A percentile compares a stretch with the other conserved stretches of the same genome.
phyloP scores from a whole-genome alignment of 495 filamentous ascomycete genomes.

The Parathielavia appendiculata region DNA sequence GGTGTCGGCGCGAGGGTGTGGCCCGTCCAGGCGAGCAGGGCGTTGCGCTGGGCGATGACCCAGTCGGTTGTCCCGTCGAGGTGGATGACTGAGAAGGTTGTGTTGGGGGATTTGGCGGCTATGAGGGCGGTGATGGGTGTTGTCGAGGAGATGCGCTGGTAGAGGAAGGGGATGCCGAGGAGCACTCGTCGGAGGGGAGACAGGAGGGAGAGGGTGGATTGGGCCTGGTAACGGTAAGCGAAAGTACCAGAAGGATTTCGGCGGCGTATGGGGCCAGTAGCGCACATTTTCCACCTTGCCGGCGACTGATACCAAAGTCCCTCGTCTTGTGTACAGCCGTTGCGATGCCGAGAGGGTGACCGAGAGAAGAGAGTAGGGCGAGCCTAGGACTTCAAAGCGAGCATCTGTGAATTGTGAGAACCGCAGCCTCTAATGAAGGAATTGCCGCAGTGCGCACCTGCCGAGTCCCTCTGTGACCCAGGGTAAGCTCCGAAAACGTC shows the following conservation, averaged over 20 bases:
- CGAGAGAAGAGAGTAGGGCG: conserved; percentile 86
- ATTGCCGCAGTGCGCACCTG: conserved; percentile 32
- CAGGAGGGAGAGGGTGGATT: conserved; percentile 84
- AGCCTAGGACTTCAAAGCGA: conserved; percentile 84
- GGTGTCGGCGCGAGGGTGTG: conserved; percentile 73
- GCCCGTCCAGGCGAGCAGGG: conserved; percentile 93
- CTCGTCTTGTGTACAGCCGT: conserved; percentile 82
- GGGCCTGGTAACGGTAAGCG: conserved; percentile 43
- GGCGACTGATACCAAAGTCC: conserved; percentile 82
- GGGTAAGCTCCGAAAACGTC: conserved; percentile 44
- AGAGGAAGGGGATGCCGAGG: conserved; percentile 87
- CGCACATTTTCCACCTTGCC: conserved; percentile 84
- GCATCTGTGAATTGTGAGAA: conserved; percentile 59
- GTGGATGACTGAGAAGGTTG: conserved; percentile 79
- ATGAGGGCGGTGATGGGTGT: conserved; percentile 81
- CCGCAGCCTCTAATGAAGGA: not conserved
- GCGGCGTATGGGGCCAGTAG: not conserved
- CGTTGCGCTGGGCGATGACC: conserved; percentile 81
- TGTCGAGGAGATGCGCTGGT: conserved; percentile 82
- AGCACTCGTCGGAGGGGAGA: conserved; percentile 71
- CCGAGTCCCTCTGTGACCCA: conserved; percentile 31
- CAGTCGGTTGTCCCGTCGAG: conserved; percentile 95
- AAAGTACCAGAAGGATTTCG: conserved; percentile 12
- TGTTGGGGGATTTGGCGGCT: conserved; percentile 74
- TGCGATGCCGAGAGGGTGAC: conserved; percentile 90